phyloP scores from a whole-genome alignment of 2,329 filamentous ascomycete species.

The Talaromyces sp. region DNA sequence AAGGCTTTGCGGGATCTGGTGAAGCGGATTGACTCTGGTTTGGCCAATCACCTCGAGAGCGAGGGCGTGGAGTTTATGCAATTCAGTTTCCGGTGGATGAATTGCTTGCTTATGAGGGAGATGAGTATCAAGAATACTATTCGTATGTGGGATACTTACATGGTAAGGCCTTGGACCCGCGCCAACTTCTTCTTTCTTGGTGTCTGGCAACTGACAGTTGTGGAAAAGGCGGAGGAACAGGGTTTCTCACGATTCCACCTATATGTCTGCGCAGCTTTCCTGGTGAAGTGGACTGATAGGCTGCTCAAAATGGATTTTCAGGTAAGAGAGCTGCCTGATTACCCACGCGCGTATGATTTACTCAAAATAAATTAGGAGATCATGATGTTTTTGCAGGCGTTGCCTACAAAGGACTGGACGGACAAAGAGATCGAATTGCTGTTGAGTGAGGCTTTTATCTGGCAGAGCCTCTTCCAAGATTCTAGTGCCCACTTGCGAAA shows the following conservation, averaged over 20 bases:
- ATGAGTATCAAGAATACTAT: slow-evolving; percentile 95
- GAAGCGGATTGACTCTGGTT: slow-evolving; percentile 73
- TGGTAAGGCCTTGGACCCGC: slow-evolving; percentile 52
- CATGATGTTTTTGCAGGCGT: slow-evolving; percentile 97
- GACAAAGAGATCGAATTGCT: slow-evolving; percentile 97
- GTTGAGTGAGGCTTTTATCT: slow-evolving; percentile 94
- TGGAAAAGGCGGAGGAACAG: slow-evolving; percentile 81
- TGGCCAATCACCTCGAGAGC: slow-evolving; percentile 83
- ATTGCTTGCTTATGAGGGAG: slow-evolving; percentile 95
- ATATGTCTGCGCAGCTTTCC: slow-evolving; percentile 94
- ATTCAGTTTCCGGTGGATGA: slow-evolving; percentile 99
- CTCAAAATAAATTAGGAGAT: slow-evolving; percentile 59
- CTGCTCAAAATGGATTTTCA: slow-evolving; percentile 93
- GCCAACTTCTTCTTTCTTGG: not conserved
- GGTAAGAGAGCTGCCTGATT: slow-evolving; percentile 19
- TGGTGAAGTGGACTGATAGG: slow-evolving; percentile 97
- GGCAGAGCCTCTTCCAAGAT: slow-evolving; percentile 95
- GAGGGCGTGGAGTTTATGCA: slow-evolving; percentile 98
- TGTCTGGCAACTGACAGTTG: slow-evolving; percentile 14
- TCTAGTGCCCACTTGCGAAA: slow-evolving; percentile 75
- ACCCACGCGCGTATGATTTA: not conserved
- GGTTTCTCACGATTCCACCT: slow-evolving; percentile 98
- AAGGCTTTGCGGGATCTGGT: slow-evolving; percentile 83
- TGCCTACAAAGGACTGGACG: slow-evolving; percentile 91
- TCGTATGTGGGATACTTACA: slow-evolving; percentile 98